Base-by-base conservation (phyloP, 345 rosid species). In the Salix arbutifolia region DNA sequence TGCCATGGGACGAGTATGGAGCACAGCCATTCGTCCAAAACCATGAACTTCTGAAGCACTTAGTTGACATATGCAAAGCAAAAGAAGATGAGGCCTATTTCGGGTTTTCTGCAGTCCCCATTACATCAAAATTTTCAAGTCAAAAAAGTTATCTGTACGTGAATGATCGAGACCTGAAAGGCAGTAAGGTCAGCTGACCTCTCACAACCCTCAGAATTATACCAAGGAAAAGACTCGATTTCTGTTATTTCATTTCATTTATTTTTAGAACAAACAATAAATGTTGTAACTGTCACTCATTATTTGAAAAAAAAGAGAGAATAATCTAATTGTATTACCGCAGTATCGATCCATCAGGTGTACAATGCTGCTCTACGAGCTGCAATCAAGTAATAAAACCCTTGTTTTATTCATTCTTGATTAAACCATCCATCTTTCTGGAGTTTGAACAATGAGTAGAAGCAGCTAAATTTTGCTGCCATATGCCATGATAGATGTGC, bases 1-100 rank as follows among this genome's bases (percentile, higher is more conserved):
- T 91, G 97, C 91, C 91, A 19, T 77, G 82, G 70, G 86, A 86
- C 58, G 91, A 86, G 73, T 88, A 80, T 21, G 42, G 48, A 21
- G 83, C 84, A 0, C 88, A 83, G 52, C 83, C 88, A 68, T 86
- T 44, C 14, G 79, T 77, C 75, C 81, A 79, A 50, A 71, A 79
- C 5, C 67, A 70, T 21, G 85, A 85, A 70, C 66, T 79, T 23
- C 6, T 73, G 28, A 80, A 73, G 85, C 79, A 70, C 74, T 75
- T 80, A 0, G 28, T 74, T 28, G 81, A 77, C 19, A 44, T 85
- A 37, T 78, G 85, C 85, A 62, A 76, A 2, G 83, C 89, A 21
- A 88, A 83, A 80, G 48, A 65, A 65, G 77, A 76, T 2, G 77
- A 76, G 8, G 50, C 35, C 21, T 88, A 88, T 65, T 37, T 76